Evolutionary conservation across 257 asterid species (phyloP), one percentile per base, ranked within the genome.

Genomic region (Thymus mandschuricus): DNA sequence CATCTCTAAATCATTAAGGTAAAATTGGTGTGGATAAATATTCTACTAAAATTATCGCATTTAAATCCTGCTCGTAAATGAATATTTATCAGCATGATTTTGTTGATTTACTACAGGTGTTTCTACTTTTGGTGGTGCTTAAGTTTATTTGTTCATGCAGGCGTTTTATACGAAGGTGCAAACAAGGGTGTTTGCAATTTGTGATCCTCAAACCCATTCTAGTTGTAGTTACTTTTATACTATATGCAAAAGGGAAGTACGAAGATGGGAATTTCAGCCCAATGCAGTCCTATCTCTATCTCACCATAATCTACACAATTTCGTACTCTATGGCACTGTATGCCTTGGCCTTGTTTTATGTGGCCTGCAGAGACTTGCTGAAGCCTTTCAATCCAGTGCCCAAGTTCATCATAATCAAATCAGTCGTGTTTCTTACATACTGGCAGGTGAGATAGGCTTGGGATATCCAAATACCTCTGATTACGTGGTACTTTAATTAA

Each of bases 311-410:
- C 86, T 95, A 92, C 73, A 95, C 97, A 8, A 80, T 95, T 72
- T 95, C 98, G 33, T 95, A 95, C 83, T 92, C 99, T 1, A 66
- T 85, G 89, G 98, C 99, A 67, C 98, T 95, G 52, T 95, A 92
- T 68, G 88, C 97, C 57, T 84, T 95, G 85, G 94, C 90, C 58
- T 81, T 95, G 92, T 92, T 95, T 82, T 92, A 95, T 61, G 86
- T 89, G 71, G 98, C 99, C 68, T 92, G 98, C 96, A 88, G 82
- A 78, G 97, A 89, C 81, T 85, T 95, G 85, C 94, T 95, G 83
- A 89, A 81, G 84, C 99, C 99, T 68, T 92, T 92, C 83, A 92
- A 89, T 84, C 99, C 99, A 54, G 99, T 95, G 66, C 98, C 98
- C 46, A 92, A 89, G 85, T 95, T 95, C 48, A 85, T 95, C 83